Percentiles rank a stretch among this genome's conserved stretches.
phyloP scores from a whole-genome alignment of 225 moss, liverwort and hornwort genomes.

The Pseudisothecium myosuroides region DNA sequence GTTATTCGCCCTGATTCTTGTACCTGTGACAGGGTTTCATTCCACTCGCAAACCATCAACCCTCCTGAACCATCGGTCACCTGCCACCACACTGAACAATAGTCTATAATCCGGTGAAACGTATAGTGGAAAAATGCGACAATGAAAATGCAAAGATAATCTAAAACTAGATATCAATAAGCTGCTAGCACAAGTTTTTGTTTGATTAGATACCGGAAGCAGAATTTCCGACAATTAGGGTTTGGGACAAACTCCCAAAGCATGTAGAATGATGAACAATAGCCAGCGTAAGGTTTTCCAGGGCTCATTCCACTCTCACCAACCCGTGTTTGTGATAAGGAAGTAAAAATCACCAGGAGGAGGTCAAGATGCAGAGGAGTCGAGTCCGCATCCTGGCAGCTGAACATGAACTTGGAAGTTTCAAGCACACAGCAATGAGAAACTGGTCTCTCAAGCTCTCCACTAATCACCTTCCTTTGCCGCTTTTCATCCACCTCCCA shows the following conservation, averaged over 20 bases:
- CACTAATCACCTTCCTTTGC: slow-evolving; percentile 10
- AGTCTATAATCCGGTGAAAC: not conserved
- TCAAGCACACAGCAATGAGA: slow-evolving; percentile 31
- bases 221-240: not conserved
- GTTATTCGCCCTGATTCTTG: slow-evolving; percentile 24
- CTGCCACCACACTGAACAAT: slow-evolving; percentile 4
- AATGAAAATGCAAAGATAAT: not conserved
- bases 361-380: slow-evolving; percentile 8
- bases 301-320: not conserved
- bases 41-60: slow-evolving; percentile 37
- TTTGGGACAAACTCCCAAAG: not conserved
- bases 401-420: slow-evolving; percentile 2
- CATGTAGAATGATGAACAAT: not conserved
- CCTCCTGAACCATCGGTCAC: slow-evolving; percentile 43
- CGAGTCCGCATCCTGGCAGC: not conserved
- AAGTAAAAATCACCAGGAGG: slow-evolving; percentile 21
- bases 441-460: slow-evolving; percentile 12
- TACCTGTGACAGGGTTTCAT: slow-evolving; percentile 3
- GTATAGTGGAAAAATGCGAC: not conserved
- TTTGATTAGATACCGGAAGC: not conserved
- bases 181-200: not conserved
- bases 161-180: not conserved
- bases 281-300: not conserved
- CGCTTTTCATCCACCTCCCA: slow-evolving; percentile 38
- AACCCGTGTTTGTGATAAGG: not conserved